Conservation (phyloP, 2,329 filamentous ascomycete genomes). For the Sphaceloma murrayae region DNA sequence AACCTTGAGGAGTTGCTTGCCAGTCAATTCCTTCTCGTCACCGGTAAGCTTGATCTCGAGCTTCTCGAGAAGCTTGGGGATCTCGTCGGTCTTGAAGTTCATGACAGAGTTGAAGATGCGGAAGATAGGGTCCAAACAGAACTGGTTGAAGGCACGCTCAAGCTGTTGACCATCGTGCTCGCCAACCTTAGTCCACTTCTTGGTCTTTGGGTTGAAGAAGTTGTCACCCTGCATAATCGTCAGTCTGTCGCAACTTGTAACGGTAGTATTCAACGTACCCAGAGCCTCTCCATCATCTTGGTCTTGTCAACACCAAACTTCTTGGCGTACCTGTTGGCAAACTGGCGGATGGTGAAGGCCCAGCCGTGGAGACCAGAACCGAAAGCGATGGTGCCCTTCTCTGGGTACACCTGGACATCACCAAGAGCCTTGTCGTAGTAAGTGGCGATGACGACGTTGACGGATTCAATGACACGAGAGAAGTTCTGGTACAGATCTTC, state of each 20-base stretch:
- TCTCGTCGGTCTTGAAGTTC: slow-evolving; percentile 98
- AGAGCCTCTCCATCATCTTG: slow-evolving; percentile 99
- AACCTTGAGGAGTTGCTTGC: slow-evolving; percentile 95
- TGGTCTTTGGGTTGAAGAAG: slow-evolving; percentile 99
- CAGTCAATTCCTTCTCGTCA: slow-evolving; percentile 88
- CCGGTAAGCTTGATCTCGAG: slow-evolving; percentile 80
- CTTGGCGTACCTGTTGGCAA: slow-evolving; percentile 93
- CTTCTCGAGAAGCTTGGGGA: slow-evolving; percentile 74
- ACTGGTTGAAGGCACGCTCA: slow-evolving; percentile 99
- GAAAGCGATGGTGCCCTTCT: slow-evolving; percentile 96
- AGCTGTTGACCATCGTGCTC: slow-evolving; percentile 77
- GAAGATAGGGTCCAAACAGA: slow-evolving; percentile 99
- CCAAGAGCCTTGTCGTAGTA: slow-evolving; percentile 95
- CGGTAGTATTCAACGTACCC: slow-evolving; percentile 49
- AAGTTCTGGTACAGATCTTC: slow-evolving; percentile 99
- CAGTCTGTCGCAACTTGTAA: slow-evolving; percentile 15
- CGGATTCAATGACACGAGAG: slow-evolving; percentile 98
- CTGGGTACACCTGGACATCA: slow-evolving; percentile 97
- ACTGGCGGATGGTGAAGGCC: slow-evolving; percentile 98
- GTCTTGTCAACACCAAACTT: slow-evolving; percentile 99
- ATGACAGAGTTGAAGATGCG: slow-evolving; percentile 93
- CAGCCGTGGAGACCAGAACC: slow-evolving; percentile 99
- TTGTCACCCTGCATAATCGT: slow-evolving; percentile 64
- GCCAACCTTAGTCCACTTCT: slow-evolving; percentile 95
- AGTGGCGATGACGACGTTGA: slow-evolving; percentile 99